Percentiles rank a stretch among this genome's conserved stretches.
These are phyloP conservation scores for Vachellia collinsii DNA, from an alignment of 306 rosid species.

Conservation along the genomic window DNA sequence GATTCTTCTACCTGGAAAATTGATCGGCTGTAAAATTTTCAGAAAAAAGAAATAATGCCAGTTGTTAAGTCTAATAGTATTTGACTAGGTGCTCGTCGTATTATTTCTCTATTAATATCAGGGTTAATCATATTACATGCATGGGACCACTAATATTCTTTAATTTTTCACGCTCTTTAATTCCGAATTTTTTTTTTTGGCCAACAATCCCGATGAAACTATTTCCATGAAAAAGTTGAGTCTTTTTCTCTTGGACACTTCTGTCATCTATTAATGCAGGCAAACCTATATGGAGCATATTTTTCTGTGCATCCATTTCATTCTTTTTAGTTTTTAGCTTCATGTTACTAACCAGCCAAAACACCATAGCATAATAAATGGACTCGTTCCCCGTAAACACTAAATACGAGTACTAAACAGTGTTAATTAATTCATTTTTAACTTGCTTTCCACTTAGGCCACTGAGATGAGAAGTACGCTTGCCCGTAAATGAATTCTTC, in stretches of 20 bases:
- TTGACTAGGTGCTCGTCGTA: conserved; percentile 46
- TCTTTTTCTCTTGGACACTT: background rate
- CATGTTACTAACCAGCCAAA: background rate
- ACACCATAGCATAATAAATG: background rate
- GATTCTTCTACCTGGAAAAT: conserved; percentile 34
- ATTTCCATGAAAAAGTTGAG: conserved; percentile 38
- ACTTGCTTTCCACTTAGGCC: no score
- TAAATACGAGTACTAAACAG: no score
- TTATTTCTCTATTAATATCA: conserved; percentile 52
- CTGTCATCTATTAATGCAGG: background rate
- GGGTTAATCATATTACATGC: background rate
- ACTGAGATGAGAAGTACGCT: no score
- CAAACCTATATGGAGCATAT: background rate
- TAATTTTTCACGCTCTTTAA: conserved; percentile 39
- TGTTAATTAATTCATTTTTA: no score
- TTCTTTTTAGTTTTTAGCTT: conserved; percentile 18
- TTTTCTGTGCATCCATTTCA: background rate
- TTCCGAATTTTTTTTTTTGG: background rate
- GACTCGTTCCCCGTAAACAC: background rate
- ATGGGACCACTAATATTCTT: conserved; percentile 51
- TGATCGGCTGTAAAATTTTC: background rate
- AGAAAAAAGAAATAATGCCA: background rate
- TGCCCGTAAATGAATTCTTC: no score
- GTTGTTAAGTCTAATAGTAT: conserved; percentile 44
- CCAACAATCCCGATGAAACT: conserved; percentile 26